phyloP scores from a whole-genome alignment of 2,329 filamentous ascomycete genomes.

The Stachybotrys echinatus region DNA sequence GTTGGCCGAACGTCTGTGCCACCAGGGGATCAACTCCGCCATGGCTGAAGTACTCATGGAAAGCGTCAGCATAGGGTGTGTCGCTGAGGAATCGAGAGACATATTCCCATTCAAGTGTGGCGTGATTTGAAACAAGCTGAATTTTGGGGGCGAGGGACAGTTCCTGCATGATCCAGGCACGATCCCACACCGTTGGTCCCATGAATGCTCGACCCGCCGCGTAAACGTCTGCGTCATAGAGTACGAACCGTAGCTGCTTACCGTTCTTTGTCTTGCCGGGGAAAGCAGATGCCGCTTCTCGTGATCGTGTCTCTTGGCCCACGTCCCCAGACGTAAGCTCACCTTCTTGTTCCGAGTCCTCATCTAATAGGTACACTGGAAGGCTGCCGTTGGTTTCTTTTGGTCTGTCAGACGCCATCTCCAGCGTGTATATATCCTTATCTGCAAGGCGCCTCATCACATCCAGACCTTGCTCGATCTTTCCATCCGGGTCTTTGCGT shows the following conservation, averaged over 20 bases:
- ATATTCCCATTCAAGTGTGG: constrained; percentile 2
- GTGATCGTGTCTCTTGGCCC: too few relatives aligned
- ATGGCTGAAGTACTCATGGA: background rate
- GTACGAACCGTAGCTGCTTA: background rate
- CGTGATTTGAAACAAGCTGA: background rate
- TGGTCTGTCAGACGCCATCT: background rate
- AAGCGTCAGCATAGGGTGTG: constrained; percentile 2
- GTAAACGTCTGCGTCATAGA: background rate
- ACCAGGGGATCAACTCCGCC: background rate
- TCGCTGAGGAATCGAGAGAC: constrained; percentile 1
- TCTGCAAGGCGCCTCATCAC: background rate
- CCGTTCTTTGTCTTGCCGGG: too few relatives aligned
- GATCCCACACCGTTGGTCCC: background rate
- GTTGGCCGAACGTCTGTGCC: background rate
- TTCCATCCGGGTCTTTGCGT: background rate
- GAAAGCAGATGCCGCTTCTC: too few relatives aligned
- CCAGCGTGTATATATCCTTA: background rate
- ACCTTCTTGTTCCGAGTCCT: too few relatives aligned
- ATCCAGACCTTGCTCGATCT: background rate
- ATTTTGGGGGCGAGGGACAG: constrained; percentile 1
- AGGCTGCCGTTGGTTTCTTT: background rate
- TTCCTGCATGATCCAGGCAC: constrained; percentile 1
- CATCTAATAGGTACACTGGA: too few relatives aligned
- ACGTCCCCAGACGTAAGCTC: too few relatives aligned
- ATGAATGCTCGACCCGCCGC: too few relatives aligned